These are phyloP conservation scores for Dictyostelium firmibasis DNA, from an alignment of 78 protist genomes.

Conservation along the genomic window DNA sequence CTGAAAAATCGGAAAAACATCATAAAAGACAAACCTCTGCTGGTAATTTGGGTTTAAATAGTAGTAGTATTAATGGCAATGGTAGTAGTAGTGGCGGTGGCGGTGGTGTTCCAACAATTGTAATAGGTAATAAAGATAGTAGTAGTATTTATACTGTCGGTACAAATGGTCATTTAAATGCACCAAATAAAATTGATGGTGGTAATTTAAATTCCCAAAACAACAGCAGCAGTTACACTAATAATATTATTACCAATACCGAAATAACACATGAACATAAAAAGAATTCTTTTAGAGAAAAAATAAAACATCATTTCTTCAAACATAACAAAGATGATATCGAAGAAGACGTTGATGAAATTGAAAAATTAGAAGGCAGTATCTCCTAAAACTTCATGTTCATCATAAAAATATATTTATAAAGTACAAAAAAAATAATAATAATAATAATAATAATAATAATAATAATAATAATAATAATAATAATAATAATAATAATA, in stretches of 20 bases:
- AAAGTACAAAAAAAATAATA: not conserved
- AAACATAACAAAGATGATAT: slow-evolving; percentile 8
- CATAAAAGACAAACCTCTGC: slow-evolving; percentile 34
- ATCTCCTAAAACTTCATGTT: not conserved
- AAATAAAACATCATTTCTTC: slow-evolving; percentile 13
- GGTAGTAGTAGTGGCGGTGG: not conserved
- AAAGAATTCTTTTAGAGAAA: slow-evolving; percentile 5
- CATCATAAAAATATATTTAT: not conserved
- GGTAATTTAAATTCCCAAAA: not conserved
- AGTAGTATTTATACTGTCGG: not conserved
- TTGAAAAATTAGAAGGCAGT: not conserved
- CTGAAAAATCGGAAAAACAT: slow-evolving; percentile 1
- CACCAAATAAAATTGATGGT: not conserved
- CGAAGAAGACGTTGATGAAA: slow-evolving; percentile 13
- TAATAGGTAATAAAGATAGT: not conserved
- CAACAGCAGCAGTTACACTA: no score
- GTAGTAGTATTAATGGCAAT: not conserved
- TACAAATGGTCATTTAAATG: not conserved
- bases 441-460: not conserved
- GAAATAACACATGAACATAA: slow-evolving; percentile 5
- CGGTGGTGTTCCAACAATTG: not conserved
- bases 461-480: no score
- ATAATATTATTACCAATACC: not conserved
- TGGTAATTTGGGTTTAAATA: not conserved
- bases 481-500: no score